These are phyloP conservation scores for Populus alba DNA, from an alignment of 345 rosid genomes.

Conservation along the genomic window DNA sequence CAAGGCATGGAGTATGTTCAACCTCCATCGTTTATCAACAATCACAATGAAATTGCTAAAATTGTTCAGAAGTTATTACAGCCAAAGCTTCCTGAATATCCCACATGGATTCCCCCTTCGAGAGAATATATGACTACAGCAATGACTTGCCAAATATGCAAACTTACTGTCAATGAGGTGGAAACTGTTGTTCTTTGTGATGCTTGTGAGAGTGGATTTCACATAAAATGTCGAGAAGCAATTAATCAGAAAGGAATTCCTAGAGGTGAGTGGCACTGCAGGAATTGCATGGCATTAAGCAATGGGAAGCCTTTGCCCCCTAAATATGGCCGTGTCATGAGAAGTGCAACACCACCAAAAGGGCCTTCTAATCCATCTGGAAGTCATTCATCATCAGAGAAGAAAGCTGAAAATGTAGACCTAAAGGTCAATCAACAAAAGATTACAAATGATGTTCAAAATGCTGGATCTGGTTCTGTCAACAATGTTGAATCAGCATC, in stretches of 20 bases:
- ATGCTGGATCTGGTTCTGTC: constrained; percentile 30
- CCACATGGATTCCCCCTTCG: constrained; percentile 92
- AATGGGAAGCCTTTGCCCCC: constrained; percentile 89
- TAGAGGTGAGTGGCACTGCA: constrained; percentile 91
- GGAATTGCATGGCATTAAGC: constrained; percentile 59
- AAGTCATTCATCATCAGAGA: constrained; percentile 50
- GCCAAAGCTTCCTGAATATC: constrained; percentile 55
- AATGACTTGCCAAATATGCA: constrained; percentile 69
- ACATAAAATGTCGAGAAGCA: constrained; percentile 70
- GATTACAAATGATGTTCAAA: constrained; percentile 31
- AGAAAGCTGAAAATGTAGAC: constrained; percentile 45
- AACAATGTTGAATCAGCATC: constrained; percentile 29
- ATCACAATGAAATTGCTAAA: constrained; percentile 68
- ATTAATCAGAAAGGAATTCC: constrained; percentile 65
- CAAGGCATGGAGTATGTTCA: constrained; percentile 53
- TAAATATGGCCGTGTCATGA: constrained; percentile 81
- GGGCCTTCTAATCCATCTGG: constrained; percentile 42
- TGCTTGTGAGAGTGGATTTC: constrained; percentile 90
- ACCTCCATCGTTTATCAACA: constrained; percentile 36
- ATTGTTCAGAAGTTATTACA: constrained; percentile 63
- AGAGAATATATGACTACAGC: constrained; percentile 84
- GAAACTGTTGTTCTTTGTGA: constrained; percentile 79
- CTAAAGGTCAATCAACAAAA: constrained; percentile 46
- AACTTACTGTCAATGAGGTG: constrained; percentile 60
- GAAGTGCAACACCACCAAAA: constrained; percentile 52